Evolutionary conservation across 2,329 filamentous ascomycete genomes (phyloP), one percentile per base, ranked within the genome.

Genomic region (Arthroderma sp.): DNA sequence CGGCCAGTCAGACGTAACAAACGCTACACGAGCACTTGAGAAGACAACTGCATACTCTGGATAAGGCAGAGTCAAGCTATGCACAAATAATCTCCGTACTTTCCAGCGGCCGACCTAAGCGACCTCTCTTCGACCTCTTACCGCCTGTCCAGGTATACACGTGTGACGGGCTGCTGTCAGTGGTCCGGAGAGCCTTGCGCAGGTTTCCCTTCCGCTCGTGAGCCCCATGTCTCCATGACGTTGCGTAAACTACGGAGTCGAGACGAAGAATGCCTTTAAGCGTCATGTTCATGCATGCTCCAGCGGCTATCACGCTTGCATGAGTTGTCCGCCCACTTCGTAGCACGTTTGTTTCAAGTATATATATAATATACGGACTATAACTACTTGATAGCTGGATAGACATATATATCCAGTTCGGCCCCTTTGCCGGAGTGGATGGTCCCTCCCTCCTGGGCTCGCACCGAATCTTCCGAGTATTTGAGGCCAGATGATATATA

Each of bases 261-360:
- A n/a, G n/a, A n/a, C n/a, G n/a, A n/a, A n/a, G n/a, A n/a, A 3
- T 31, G 7, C 28, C 9, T 47, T 31, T 51, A 31, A 33, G 47
- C 28, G 33, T 51, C 47, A 19, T 11, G 41, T 31, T 51, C 47
- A 31, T 11, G 23, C 47, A n/a, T 51, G 25, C 25, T 51, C 28
- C 47, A 31, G 47, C 47, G 47, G 47, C 47, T 51, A 51, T 51
- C 47, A 51, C 47, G 47, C 47, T 25, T 51, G 28, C 47, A 51
- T 11, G 23, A 33, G 7, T n/a, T 51, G n/a, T 9, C 11, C n/a
- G 25, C 21, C 47, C 25, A n/a, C 15, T 33, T 33, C 4, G 47
- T 51, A 17, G 25, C n/a, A 33, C 15, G 6, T 51, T 51, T 17
- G 47, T 51, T 51, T 51, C 47, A 51, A 9, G 25, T 51, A 51